These are phyloP conservation scores for Cupressus sempervirens DNA, from an alignment of 75 land plant genomes.

Conservation along the genomic window DNA sequence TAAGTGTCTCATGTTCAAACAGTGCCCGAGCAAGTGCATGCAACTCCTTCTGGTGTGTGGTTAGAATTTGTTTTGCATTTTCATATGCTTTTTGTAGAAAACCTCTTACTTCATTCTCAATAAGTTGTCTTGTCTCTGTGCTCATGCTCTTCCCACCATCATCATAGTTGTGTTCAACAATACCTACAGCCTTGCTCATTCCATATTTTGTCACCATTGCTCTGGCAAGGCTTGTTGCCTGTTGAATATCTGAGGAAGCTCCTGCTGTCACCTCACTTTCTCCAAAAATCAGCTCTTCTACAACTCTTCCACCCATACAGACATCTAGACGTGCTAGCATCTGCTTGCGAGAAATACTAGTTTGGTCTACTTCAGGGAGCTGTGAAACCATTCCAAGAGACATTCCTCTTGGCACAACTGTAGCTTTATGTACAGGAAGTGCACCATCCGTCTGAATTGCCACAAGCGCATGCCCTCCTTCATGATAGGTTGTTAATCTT, in stretches of 20 bases:
- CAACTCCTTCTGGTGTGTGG: conserved; percentile 70
- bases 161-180: conserved; percentile 81
- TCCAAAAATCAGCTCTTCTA: conserved; percentile 98
- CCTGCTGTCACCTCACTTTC: conserved; percentile 93
- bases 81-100: conserved; percentile 78
- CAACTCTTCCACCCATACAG: conserved; percentile 97
- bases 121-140: conserved; percentile 89
- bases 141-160: conserved; percentile 92
- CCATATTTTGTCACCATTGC: conserved; percentile 98
- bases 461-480: conserved; percentile 98
- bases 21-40: conserved; percentile 89
- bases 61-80: conserved; percentile 79
- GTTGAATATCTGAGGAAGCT: conserved; percentile 82
- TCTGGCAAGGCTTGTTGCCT: conserved; percentile 83
- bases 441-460: conserved; percentile 95
- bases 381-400: conserved; percentile 97
- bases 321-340: conserved; percentile 97
- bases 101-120: conserved; percentile 82
- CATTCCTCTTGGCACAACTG: conserved; percentile 96
- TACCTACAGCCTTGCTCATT: conserved; percentile 92
- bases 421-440: conserved; percentile 95
- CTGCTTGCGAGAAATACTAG: conserved; percentile 79
- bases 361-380: conserved; percentile 90
- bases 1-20: conserved; percentile 85
- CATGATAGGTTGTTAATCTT: conserved; percentile 86